Evolutionary conservation across 306 rosid genomes (phyloP).

Genomic region (Oemleria cerasiformis): DNA sequence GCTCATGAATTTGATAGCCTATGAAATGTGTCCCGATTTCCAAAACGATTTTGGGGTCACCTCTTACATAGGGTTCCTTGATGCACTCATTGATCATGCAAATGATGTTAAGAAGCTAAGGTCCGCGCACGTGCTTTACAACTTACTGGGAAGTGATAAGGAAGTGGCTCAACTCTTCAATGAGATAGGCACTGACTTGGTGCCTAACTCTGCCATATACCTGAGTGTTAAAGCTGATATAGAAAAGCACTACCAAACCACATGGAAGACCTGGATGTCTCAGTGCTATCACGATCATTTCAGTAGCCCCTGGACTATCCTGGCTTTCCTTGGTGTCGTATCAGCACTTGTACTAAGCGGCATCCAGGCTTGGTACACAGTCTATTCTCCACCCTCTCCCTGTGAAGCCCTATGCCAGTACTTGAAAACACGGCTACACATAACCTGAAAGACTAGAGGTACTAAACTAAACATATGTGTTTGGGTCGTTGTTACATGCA

Average conservation of each 20-base stretch:
- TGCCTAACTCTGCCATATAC: not conserved
- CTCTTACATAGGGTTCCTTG: constrained; percentile 29
- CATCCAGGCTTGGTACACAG: constrained; percentile 10
- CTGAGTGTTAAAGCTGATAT: accelerated
- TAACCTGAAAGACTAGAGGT: not conserved
- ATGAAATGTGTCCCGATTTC: constrained; percentile 42
- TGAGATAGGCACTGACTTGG: constrained; percentile 21
- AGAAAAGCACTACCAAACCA: not conserved
- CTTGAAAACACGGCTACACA: not conserved
- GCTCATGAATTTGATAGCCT: constrained; percentile 35
- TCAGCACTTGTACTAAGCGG: constrained; percentile 10
- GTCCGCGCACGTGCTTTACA: constrained; percentile 14
- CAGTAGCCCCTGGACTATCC: constrained; percentile 28
- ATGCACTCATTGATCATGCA: constrained; percentile 37
- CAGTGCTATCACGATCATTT: constrained; percentile 17
- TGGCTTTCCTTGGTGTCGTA: constrained; percentile 9
- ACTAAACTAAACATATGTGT: not conserved
- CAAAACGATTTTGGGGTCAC: constrained; percentile 21
- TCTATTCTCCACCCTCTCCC: not conserved
- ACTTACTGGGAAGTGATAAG: constrained; percentile 35
- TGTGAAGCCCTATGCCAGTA: not conserved
- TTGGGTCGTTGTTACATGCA: not conserved
- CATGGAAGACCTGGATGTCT: constrained; percentile 28
- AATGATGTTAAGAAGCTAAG: constrained; percentile 28
- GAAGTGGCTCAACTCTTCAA: constrained; percentile 34